Evolutionary conservation across 108 stramenopile genomes (phyloP).

Genomic region (Pseudonitzschia multiseries): DNA sequence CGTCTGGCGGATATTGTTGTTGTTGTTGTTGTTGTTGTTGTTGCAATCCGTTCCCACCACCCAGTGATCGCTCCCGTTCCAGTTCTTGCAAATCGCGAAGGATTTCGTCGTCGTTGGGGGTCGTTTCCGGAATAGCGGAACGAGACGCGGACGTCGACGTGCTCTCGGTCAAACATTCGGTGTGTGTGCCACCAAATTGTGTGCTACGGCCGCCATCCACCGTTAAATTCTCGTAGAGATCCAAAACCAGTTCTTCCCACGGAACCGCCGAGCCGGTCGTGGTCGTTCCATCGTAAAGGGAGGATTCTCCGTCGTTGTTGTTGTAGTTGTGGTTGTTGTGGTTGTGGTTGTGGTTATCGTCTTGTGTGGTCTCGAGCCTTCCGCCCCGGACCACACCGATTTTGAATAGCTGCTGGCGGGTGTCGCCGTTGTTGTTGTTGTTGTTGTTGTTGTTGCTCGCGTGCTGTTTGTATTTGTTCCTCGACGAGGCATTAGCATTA

Average conservation of each 20-base stretch:
- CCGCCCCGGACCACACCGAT: background rate
- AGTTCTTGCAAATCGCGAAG: slow-evolving; percentile 3
- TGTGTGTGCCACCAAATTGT: too few species aligned
- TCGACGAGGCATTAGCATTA: too few species aligned
- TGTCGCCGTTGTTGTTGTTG: background rate
- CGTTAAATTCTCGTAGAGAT: background rate
- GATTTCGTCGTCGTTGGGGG: background rate
- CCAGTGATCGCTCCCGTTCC: background rate
- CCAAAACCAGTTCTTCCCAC: background rate
- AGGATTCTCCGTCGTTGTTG: background rate
- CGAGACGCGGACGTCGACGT: too few species aligned
- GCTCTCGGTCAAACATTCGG: too few species aligned
- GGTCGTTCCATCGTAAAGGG: too few species aligned
- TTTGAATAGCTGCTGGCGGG: background rate
- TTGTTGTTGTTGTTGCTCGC: too few species aligned
- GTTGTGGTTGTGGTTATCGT: background rate
- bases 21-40: background rate
- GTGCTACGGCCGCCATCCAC: background rate
- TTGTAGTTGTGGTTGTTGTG: too few species aligned
- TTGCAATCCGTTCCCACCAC: background rate
- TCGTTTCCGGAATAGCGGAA: background rate
- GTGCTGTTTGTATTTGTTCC: too few species aligned
- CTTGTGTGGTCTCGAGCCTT: background rate
- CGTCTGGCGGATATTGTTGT: too few species aligned
- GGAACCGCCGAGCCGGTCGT: too few species aligned